Evolutionary conservation across 2,329 filamentous ascomycete species (phyloP).

Genomic region (Pseudogymnoascus verrucosus): DNA sequence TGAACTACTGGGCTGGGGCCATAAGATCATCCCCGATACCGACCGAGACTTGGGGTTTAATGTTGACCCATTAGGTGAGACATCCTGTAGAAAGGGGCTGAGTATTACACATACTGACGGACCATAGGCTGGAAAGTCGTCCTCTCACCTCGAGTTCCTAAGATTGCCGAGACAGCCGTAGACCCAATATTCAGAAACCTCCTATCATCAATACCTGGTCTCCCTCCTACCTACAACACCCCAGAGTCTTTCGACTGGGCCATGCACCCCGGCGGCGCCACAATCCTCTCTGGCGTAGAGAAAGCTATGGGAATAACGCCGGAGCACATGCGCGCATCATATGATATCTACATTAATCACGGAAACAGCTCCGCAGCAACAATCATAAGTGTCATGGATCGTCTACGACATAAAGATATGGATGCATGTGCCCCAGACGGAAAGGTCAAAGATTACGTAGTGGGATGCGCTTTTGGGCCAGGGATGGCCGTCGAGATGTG

Average conservation of each 20-base stretch:
- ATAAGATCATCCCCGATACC: slow-evolving; percentile 53
- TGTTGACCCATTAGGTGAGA: slow-evolving; percentile 50
- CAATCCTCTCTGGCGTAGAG: slow-evolving; percentile 58
- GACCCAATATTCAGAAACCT: slow-evolving; percentile 47
- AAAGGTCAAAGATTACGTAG: slow-evolving; percentile 47
- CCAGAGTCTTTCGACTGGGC: slow-evolving; percentile 64
- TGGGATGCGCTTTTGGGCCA: slow-evolving; percentile 63
- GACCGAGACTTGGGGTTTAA: slow-evolving; percentile 58
- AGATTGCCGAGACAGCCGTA: slow-evolving; percentile 44
- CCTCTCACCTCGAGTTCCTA: slow-evolving; percentile 52
- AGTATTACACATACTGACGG: background rate
- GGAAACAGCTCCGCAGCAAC: slow-evolving; percentile 65
- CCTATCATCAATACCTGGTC: slow-evolving; percentile 36
- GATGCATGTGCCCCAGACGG: slow-evolving; percentile 45
- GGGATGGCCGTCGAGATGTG: slow-evolving; percentile 63
- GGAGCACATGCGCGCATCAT: slow-evolving; percentile 62
- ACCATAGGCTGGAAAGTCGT: slow-evolving; percentile 56
- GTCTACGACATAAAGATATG: slow-evolving; percentile 52
- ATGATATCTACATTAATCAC: slow-evolving; percentile 58
- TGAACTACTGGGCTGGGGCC: slow-evolving; percentile 57
- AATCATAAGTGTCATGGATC: slow-evolving; percentile 59
- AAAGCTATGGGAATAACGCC: slow-evolving; percentile 47
- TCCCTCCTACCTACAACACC: slow-evolving; percentile 37
- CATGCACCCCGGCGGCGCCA: slow-evolving; percentile 61
- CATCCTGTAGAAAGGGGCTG: background rate